A percentile compares a stretch with the other conserved stretches of the same genome.
Conservation (phyloP, 2,329 filamentous ascomycete species). For the Alternaria panax region DNA sequence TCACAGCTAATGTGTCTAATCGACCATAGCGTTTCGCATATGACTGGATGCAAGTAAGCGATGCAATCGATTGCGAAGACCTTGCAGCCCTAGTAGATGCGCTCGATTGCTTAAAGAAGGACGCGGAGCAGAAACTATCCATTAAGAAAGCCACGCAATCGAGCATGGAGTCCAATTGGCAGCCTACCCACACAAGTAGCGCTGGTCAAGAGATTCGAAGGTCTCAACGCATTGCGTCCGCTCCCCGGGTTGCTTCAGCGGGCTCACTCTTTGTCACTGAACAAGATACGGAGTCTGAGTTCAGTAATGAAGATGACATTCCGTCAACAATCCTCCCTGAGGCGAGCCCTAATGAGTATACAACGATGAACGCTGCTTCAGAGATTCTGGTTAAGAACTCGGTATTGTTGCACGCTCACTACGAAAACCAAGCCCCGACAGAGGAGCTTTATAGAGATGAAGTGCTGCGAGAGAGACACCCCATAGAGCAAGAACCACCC, state of each 20-base stretch:
- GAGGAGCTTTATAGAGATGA: neutral
- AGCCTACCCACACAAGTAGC: neutral
- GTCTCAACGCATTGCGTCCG: neutral
- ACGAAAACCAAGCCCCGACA: neutral
- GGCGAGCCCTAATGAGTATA: neutral
- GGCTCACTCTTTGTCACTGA: conserved; percentile 2
- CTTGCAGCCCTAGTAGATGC: conserved; percentile 8
- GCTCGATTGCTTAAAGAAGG: conserved; percentile 7
- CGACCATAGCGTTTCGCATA: neutral
- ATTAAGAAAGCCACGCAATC: neutral
- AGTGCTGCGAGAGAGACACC: neutral
- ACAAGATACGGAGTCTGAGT: conserved; percentile 3
- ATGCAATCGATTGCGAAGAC: neutral
- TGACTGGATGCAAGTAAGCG: conserved; percentile 6
- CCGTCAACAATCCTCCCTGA: neutral
- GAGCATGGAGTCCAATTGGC: neutral
- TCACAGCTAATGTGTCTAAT: neutral
- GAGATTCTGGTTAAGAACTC: neutral
- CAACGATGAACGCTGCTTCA: neutral
- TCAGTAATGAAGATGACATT: neutral
- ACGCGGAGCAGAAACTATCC: conserved; percentile 4
- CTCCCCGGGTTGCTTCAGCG: neutral
- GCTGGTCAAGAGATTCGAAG: conserved; percentile 5
- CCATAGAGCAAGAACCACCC: neutral
- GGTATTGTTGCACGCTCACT: neutral